A percentile compares a stretch with the other conserved stretches of the same genome.
Evolutionary conservation across 2,329 filamentous ascomycete species (phyloP).

Genomic region (Fusarium ramigenum): DNA sequence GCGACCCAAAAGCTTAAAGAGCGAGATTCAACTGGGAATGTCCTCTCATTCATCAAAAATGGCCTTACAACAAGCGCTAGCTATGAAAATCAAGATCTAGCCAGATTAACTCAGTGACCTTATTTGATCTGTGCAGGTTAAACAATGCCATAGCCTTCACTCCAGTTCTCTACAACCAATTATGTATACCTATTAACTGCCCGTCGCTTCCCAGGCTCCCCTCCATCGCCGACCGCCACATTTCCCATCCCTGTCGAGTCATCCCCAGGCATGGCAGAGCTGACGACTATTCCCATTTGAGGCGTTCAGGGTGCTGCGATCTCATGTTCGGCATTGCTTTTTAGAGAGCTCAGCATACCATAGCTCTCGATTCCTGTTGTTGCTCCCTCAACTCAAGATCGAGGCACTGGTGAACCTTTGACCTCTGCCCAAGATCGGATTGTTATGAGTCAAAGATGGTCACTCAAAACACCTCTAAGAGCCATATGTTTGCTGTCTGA

Average conservation of each 20-base stretch:
- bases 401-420: too few relatives aligned
- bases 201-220: not conserved
- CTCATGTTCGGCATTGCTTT: not conserved
- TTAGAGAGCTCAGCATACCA: not conserved
- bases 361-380: not conserved
- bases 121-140: too few relatives aligned
- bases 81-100: too few relatives aligned
- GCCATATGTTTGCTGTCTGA: too few relatives aligned
- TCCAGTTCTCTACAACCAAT: too few relatives aligned
- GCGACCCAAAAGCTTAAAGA: too few relatives aligned
- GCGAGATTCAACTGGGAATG: not conserved
- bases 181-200: too few relatives aligned
- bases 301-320: not conserved
- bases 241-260: not conserved
- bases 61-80: too few relatives aligned
- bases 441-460: too few relatives aligned
- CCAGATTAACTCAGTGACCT: too few relatives aligned
- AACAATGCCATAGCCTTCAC: not conserved
- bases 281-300: not conserved
- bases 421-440: too few relatives aligned
- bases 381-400: accelerated
- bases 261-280: not conserved
- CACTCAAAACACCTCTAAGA: too few relatives aligned
- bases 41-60: not conserved
- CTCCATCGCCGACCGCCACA: not conserved